Percentiles rank a stretch among this genome's conserved stretches.
Conservation (phyloP, 305 asterid genomes). For the Solanum hybrid region DNA sequence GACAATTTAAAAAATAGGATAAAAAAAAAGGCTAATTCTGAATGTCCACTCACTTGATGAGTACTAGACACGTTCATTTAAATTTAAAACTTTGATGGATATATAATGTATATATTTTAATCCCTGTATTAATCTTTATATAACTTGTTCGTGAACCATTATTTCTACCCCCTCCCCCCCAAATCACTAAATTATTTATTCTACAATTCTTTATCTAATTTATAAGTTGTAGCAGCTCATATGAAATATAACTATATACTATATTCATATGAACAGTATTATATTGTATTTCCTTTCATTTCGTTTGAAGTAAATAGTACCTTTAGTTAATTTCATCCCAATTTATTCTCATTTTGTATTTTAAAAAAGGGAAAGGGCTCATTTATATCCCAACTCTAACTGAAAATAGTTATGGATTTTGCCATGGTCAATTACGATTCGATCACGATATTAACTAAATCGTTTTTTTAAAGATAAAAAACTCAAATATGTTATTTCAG, state of each 20-base stretch:
- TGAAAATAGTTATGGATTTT: not conserved
- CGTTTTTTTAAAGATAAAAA: too few species aligned
- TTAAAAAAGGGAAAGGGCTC: not conserved
- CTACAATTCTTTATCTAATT: not conserved
- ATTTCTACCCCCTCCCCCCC: not conserved
- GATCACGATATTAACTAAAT: too few species aligned
- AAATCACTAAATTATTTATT: not conserved
- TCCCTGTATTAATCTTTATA: not conserved
- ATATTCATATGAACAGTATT: not conserved
- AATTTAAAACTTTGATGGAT: not conserved
- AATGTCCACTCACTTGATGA: not conserved
- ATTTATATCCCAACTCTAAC: not conserved
- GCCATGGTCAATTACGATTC: not conserved
- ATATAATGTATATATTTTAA: not conserved
- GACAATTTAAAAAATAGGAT: too few species aligned
- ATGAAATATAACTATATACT: not conserved
- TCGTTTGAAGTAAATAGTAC: not conserved
- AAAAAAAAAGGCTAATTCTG: not conserved
- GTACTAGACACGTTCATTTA: not conserved
- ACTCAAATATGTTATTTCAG: too few species aligned
- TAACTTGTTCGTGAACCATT: not conserved
- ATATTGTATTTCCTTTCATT: not conserved
- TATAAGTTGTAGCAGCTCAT: not conserved
- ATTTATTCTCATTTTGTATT: not conserved
- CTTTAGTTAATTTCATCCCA: not conserved